A percentile compares a stretch with the other conserved stretches of the same genome.
Conservation (phyloP, 495 filamentous ascomycete genomes). For the Penicillium robsamsonii region DNA sequence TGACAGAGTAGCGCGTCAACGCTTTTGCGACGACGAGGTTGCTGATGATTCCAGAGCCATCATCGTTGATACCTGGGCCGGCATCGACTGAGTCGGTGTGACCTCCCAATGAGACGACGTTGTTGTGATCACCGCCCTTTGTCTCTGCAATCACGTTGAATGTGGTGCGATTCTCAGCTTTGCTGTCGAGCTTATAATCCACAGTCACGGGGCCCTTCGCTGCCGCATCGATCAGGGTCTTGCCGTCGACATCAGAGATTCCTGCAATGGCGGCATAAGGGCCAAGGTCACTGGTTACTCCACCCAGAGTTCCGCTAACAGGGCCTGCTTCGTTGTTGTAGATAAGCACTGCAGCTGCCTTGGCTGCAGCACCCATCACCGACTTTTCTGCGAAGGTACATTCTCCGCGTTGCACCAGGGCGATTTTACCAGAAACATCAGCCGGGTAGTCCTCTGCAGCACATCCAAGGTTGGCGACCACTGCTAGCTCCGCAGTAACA, state of each 20-base stretch:
- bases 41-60: conserved; percentile 64
- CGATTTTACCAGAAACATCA: conserved; percentile 54
- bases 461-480: conserved; percentile 58
- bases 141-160: conserved; percentile 70
- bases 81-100: conserved; percentile 68
- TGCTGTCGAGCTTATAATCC: conserved; percentile 34
- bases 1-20: conserved; percentile 57
- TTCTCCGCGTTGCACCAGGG: conserved; percentile 59
- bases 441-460: conserved; percentile 54
- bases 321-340: conserved; percentile 63
- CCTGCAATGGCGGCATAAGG: conserved; percentile 52
- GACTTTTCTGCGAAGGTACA: conserved; percentile 64
- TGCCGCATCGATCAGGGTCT: conserved; percentile 42
- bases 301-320: conserved; percentile 56
- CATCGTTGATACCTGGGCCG: conserved; percentile 65
- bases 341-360: conserved; percentile 57
- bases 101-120: conserved; percentile 60
- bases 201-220: conserved; percentile 32
- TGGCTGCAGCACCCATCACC: conserved; percentile 54
- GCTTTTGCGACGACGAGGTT: conserved; percentile 62
- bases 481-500: conserved; percentile 42
- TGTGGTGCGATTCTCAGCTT: conserved; percentile 48
- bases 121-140: conserved; percentile 61
- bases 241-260: conserved; percentile 53
- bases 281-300: conserved; percentile 43